Evolutionary conservation across 2,329 filamentous ascomycete genomes (phyloP).

Genomic region (Kalmusia sp.): DNA sequence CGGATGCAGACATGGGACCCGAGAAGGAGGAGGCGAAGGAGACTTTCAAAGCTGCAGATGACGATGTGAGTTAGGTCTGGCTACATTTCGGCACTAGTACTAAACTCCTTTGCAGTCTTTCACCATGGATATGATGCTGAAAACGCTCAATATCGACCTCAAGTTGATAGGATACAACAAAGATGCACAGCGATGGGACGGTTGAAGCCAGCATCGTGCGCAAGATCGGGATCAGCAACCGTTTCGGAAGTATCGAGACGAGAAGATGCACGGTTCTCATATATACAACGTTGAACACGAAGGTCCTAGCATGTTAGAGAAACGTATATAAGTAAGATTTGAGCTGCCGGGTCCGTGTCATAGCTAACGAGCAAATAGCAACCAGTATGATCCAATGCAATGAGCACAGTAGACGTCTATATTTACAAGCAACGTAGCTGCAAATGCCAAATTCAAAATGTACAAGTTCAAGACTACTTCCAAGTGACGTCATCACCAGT

Average conservation of each 20-base stretch:
- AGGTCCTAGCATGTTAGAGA: no score
- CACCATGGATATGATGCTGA: conserved; percentile 74
- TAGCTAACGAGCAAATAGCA: not conserved
- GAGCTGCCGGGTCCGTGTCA: no score
- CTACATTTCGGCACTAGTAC: not conserved
- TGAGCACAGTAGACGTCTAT: no score
- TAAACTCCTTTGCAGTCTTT: conserved; percentile 57
- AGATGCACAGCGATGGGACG: conserved; percentile 63
- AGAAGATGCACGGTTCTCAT: no score
- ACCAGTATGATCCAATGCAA: no score
- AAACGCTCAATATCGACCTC: conserved; percentile 68
- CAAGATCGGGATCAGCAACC: not conserved
- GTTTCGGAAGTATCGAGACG: not conserved
- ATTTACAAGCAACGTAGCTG: no score
- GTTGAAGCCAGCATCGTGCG: conserved; percentile 42
- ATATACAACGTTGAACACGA: no score
- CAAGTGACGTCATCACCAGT: conserved; percentile 8
- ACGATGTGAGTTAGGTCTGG: conserved; percentile 44
- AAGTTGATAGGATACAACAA: conserved; percentile 69
- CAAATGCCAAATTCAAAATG: not conserved
- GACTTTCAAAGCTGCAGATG: conserved; percentile 38
- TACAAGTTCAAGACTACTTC: not conserved
- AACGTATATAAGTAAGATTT: no score
- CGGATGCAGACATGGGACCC: conserved; percentile 40
- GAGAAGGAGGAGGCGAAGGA: conserved; percentile 52